phyloP scores from a whole-genome alignment of 495 filamentous ascomycete species.

The Penicillium maclennaniae region DNA sequence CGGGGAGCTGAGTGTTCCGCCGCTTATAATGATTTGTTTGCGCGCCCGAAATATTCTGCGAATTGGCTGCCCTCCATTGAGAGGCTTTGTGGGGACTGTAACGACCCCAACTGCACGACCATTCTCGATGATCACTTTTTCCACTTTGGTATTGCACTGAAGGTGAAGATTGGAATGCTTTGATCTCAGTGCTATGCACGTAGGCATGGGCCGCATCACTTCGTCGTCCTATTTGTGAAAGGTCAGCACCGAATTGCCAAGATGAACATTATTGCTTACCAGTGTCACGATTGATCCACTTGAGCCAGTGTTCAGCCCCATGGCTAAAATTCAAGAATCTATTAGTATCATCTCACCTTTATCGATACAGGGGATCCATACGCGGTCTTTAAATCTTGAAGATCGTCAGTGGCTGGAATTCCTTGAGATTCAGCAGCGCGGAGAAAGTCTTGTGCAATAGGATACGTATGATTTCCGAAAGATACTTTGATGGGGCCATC shows the following conservation, averaged over 20 bases:
- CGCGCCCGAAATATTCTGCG: constrained; percentile 62
- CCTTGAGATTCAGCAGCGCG: constrained; percentile 73
- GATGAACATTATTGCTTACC: constrained; percentile 18
- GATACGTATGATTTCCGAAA: constrained; percentile 72
- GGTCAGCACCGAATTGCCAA: constrained; percentile 2
- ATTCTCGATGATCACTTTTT: constrained; percentile 73
- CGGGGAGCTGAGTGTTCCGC: constrained; percentile 75
- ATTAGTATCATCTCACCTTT: neutral
- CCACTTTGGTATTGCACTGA: constrained; percentile 76
- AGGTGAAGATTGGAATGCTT: constrained; percentile 69
- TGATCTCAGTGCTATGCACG: constrained; percentile 62
- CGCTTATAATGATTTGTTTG: constrained; percentile 75
- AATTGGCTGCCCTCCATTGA: constrained; percentile 44
- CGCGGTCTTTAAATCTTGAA: constrained; percentile 63
- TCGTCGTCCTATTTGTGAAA: constrained; percentile 27
- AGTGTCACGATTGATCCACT: constrained; percentile 68
- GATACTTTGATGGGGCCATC: constrained; percentile 84
- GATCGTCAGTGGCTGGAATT: constrained; percentile 66
- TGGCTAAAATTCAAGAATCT: constrained; percentile 15
- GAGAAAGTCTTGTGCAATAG: constrained; percentile 74
- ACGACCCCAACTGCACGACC: constrained; percentile 61
- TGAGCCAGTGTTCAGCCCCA: constrained; percentile 47
- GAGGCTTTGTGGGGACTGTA: constrained; percentile 52
- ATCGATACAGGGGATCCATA: constrained; percentile 28
- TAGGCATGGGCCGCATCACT: constrained; percentile 76